Percentiles rank a stretch among this genome's conserved stretches.
Evolutionary conservation across 1,284 basidiomycete genomes (phyloP).

Genomic region (Ustilago xerochloae): DNA sequence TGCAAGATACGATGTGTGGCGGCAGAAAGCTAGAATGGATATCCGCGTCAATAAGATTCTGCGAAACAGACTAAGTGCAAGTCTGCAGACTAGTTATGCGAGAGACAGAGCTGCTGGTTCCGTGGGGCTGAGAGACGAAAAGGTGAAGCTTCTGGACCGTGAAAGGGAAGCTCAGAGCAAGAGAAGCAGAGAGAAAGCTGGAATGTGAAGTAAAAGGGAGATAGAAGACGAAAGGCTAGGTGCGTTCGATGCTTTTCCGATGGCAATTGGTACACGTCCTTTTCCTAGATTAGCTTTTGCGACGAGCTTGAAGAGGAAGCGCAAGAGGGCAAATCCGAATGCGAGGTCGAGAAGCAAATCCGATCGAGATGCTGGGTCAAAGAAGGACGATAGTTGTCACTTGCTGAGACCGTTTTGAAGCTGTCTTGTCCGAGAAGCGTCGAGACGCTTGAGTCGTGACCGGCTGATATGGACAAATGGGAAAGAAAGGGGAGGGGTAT

Average conservation of each 20-base stretch:
- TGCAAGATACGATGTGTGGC: background rate
- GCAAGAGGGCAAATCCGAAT: background rate
- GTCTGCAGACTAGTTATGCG: background rate
- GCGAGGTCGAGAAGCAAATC: background rate
- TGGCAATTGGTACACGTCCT: constrained; percentile 7
- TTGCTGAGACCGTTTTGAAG: no score
- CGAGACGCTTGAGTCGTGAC: no score
- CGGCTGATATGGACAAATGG: no score
- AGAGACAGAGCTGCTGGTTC: background rate
- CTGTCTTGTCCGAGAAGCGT: no score
- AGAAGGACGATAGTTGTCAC: no score
- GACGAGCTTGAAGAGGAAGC: constrained; percentile 3
- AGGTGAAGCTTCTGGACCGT: background rate
- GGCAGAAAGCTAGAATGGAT: background rate
- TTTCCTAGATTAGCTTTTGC: constrained; percentile 10
- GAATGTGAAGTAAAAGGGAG: background rate
- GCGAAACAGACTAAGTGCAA: background rate
- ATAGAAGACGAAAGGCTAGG: constrained; percentile 9
- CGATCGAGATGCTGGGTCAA: background rate
- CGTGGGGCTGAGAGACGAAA: background rate
- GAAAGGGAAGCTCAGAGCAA: constrained; percentile 1
- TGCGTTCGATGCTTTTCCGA: constrained; percentile 31
- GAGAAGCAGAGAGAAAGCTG: constrained; percentile 1
- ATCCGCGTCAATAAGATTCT: background rate
- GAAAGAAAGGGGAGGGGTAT: no score